Evolutionary conservation across 2,329 filamentous ascomycete species (phyloP), one percentile per base, ranked within the genome.

Genomic region (Aspergillus novoparasiticus): DNA sequence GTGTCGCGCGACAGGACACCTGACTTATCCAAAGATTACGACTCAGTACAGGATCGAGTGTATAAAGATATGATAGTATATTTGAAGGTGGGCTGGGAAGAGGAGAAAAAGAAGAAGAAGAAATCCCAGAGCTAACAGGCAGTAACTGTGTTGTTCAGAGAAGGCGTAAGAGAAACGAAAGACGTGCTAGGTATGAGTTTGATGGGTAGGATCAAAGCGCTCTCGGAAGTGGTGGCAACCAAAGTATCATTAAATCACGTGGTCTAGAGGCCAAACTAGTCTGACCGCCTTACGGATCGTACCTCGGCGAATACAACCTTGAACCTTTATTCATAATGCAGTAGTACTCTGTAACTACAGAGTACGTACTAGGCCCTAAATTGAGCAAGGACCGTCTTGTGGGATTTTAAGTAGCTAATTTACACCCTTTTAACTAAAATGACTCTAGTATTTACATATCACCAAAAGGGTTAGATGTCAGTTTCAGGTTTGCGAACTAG

Each of bases 401-500:
- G 39, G 8, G 16, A 19, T 26, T 50, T 9, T 6, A 46, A 16
- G 19, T 48, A 48, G 45, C 12, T 48, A 48, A 28, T 26, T 3
- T 23, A 28, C 21, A 48, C 23, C 21, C 5, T 16, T 26, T 28
- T 28, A 6, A 30, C 16, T 30, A 1, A 30, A 30, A 30, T 50
- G 26, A n/a, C 16, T 50, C 9, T 50, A 28, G 14, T 30, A 19
- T 50, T n/a, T 50, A 16, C 6, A 50, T 30, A 19, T 16, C 14
- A 28, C 23, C 12, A 28, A 41, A 26, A n/a, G 16, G 48, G 34
- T 61, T 55, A 68, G 19, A 60, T 62, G 26, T 58, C 64, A 57
- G 56, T 75, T 82, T 97, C 94, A 72, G 90, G 93, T 62, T 88
- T 86, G 66, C 95, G 86, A n/a, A 97, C 90, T 62, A 92, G 77